Percentiles rank a stretch among this genome's conserved stretches.
These are phyloP conservation scores for Kwoniella europaea DNA, from an alignment of 768 basidiomycete genomes.

Conservation along the genomic window DNA sequence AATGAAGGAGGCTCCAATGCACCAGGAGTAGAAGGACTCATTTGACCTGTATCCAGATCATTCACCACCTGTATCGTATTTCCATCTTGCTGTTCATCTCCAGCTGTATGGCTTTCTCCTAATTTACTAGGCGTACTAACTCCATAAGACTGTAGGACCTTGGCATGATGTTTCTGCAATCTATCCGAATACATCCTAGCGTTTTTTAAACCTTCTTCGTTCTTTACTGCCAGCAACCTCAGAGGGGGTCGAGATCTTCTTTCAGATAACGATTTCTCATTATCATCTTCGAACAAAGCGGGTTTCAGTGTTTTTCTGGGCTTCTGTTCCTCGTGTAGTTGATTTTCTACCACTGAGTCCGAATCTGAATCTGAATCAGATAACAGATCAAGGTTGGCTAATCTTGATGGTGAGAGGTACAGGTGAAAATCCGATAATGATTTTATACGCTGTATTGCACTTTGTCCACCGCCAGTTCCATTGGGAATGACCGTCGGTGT, in stretches of 20 bases:
- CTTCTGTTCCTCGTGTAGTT: neutral
- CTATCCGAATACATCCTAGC: constrained; percentile 50
- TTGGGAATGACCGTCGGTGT: neutral
- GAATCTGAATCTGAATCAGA: constrained; percentile 46
- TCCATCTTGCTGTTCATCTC: neutral
- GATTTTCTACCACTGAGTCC: constrained; percentile 37
- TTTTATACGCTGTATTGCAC: constrained; percentile 43
- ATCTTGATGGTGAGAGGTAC: constrained; percentile 54
- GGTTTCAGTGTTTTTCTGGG: constrained; percentile 27
- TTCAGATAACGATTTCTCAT: constrained; percentile 17
- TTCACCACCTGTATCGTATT: neutral
- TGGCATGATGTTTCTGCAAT: constrained; percentile 49
- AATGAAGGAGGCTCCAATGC: constrained; percentile 6
- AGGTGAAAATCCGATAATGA: constrained; percentile 54
- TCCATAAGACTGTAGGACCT: constrained; percentile 30
- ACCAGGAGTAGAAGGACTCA: constrained; percentile 6
- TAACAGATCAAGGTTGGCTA: constrained; percentile 49
- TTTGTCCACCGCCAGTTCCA: neutral
- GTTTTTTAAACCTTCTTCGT: constrained; percentile 5
- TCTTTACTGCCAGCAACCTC: constrained; percentile 19
- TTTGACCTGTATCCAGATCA: neutral
- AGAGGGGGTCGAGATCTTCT: constrained; percentile 30
- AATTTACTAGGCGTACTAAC: constrained; percentile 6
- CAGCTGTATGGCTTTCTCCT: neutral
- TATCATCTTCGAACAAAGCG: constrained; percentile 14